Evolutionary conservation across 306 rosid genomes (phyloP).

Genomic region (Gastrolobium villosum): DNA sequence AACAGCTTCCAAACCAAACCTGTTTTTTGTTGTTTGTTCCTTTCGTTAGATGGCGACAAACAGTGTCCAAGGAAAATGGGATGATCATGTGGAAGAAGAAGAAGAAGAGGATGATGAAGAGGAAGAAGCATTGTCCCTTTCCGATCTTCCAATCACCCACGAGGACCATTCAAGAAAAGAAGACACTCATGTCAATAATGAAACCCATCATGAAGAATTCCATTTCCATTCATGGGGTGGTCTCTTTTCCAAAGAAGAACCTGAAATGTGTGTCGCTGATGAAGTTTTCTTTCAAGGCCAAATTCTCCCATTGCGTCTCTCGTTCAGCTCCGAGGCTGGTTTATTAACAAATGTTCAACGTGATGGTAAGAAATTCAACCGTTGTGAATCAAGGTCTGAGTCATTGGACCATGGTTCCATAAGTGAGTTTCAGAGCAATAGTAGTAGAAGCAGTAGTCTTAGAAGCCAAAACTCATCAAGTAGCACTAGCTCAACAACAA

Average conservation of each 20-base stretch:
- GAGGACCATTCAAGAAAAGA: slow-evolving; percentile 28
- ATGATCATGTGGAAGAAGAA: background rate
- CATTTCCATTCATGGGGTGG: slow-evolving; percentile 61
- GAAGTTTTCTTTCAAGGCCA: slow-evolving; percentile 85
- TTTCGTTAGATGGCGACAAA: slow-evolving; percentile 57
- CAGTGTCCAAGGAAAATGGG: slow-evolving; percentile 35
- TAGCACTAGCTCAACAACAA: slow-evolving; percentile 50
- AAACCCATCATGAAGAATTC: slow-evolving; percentile 63
- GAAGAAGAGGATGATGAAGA: slow-evolving; percentile 46
- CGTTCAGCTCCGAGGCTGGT: slow-evolving; percentile 64
- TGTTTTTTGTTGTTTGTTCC: background rate
- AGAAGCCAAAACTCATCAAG: slow-evolving; percentile 66
- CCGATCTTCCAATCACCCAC: slow-evolving; percentile 71
- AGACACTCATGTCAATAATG: slow-evolving; percentile 27
- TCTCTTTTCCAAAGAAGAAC: slow-evolving; percentile 45
- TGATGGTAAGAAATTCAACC: slow-evolving; percentile 9
- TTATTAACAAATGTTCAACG: slow-evolving; percentile 1
- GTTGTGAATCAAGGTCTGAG: slow-evolving; percentile 48
- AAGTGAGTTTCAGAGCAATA: slow-evolving; percentile 47
- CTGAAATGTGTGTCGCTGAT: slow-evolving; percentile 83
- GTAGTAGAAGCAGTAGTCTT: slow-evolving; percentile 71
- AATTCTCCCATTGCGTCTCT: slow-evolving; percentile 72
- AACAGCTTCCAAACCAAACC: slow-evolving; percentile 36
- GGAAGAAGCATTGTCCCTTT: slow-evolving; percentile 74
- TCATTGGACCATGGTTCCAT: slow-evolving; percentile 51